A percentile compares a stretch with the other conserved stretches of the same genome.
Evolutionary conservation across 179 eudicot species (phyloP).

Genomic region (Patellifolia procumbens): DNA sequence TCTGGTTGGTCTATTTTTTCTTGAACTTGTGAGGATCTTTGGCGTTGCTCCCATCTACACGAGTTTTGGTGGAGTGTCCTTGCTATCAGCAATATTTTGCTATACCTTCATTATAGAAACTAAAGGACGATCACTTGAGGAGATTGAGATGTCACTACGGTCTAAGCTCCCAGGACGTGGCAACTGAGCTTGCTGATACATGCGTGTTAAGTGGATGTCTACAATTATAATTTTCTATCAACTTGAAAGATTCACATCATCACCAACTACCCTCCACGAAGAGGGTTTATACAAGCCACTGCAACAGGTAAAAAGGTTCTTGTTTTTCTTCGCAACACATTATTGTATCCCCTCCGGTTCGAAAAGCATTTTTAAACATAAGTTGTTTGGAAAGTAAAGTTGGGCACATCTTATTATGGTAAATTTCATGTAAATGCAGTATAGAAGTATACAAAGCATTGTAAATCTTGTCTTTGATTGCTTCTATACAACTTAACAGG

Average conservation of each 20-base stretch:
- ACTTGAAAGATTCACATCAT: background rate
- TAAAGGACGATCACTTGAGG: slow-evolving; percentile 89
- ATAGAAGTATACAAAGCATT: background rate
- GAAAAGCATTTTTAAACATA: background rate
- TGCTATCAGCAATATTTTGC: slow-evolving; percentile 63
- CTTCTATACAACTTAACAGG: background rate
- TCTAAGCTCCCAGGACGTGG: slow-evolving; percentile 37
- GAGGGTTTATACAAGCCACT: background rate
- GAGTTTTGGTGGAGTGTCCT: slow-evolving; percentile 61
- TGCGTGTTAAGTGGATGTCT: background rate
- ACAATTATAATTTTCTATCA: background rate
- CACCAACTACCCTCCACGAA: background rate
- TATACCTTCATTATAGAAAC: slow-evolving; percentile 64
- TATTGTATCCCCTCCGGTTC: background rate
- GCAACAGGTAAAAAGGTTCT: background rate
- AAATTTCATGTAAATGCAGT: background rate
- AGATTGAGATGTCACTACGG: slow-evolving; percentile 67
- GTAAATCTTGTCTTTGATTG: background rate
- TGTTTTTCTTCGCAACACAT: too few relatives aligned
- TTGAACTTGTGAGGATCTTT: slow-evolving; percentile 63
- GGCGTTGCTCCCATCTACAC: slow-evolving; percentile 70
- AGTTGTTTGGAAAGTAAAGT: background rate
- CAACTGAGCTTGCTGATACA: slow-evolving; percentile 25
- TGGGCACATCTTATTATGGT: background rate
- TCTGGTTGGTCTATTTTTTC: slow-evolving; percentile 76